These are phyloP conservation scores for Cutaneotrichosporon cyanovorans DNA, from an alignment of 1,284 basidiomycete species.

Conservation along the genomic window DNA sequence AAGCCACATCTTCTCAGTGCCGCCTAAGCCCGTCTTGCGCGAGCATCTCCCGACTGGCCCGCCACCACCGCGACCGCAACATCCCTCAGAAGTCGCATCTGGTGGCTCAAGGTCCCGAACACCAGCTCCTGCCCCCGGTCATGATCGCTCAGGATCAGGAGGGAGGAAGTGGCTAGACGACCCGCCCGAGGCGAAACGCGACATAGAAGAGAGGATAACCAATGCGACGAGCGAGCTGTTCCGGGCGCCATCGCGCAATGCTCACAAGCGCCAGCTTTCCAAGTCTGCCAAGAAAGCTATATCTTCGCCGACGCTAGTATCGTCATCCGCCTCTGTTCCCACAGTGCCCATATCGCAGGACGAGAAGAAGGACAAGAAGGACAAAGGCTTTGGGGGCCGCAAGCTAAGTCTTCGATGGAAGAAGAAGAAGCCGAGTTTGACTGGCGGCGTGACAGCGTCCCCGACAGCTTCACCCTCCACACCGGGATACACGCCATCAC, in stretches of 20 bases:
- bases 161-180: slow-evolving; percentile 16
- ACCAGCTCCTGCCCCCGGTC: not conserved
- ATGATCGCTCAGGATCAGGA: slow-evolving; percentile 1
- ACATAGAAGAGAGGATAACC: slow-evolving; percentile 41
- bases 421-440: slow-evolving; percentile 27
- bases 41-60: slow-evolving; percentile 12
- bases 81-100: not conserved
- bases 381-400: not conserved
- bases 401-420: slow-evolving; percentile 28
- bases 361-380: not conserved
- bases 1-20: not conserved
- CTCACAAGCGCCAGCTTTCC: slow-evolving; percentile 14
- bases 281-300: slow-evolving; percentile 22
- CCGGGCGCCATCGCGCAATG: slow-evolving; percentile 27
- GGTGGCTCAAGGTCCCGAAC: no score
- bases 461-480: slow-evolving; percentile 7
- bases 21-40: slow-evolving; percentile 1
- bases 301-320: slow-evolving; percentile 33
- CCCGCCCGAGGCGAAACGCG: slow-evolving; percentile 33
- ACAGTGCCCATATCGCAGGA: slow-evolving; percentile 19
- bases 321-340: slow-evolving; percentile 27
- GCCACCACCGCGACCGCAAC: slow-evolving; percentile 11
- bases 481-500: not conserved
- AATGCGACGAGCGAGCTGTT: slow-evolving; percentile 39
- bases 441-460: slow-evolving; percentile 15